Percentiles rank a stretch among this genome's conserved stretches.
phyloP scores from a whole-genome alignment of 1,284 basidiomycete species.

The Melanopsichium pennsylvanicum region DNA sequence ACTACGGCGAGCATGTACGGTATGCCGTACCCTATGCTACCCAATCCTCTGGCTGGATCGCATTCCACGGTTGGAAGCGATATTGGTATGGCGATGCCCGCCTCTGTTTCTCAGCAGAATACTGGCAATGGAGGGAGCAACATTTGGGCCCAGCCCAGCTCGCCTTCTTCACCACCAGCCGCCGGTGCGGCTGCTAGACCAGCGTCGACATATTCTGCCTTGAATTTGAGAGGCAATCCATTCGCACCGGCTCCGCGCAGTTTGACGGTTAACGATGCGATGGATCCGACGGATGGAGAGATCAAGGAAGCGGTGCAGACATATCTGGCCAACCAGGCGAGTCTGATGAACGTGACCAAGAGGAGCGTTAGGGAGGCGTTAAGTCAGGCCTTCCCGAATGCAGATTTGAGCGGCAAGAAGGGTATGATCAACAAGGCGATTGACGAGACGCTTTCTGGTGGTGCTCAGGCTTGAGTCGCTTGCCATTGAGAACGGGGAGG shows the following conservation, averaged over 20 bases:
- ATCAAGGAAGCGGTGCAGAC: constrained; percentile 51
- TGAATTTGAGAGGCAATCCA: constrained; percentile 46
- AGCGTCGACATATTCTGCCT: constrained; percentile 32
- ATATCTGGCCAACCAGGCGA: constrained; percentile 61
- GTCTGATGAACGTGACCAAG: constrained; percentile 63
- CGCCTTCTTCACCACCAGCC: background rate
- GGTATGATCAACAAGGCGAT: constrained; percentile 61
- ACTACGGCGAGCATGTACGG: constrained; percentile 49
- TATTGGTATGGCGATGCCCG: constrained; percentile 42
- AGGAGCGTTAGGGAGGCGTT: constrained; percentile 61
- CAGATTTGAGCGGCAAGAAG: constrained; percentile 52
- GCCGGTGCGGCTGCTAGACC: constrained; percentile 17
- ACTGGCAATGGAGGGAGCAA: constrained; percentile 47
- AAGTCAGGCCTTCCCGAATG: constrained; percentile 61
- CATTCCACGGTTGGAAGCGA: constrained; percentile 32
- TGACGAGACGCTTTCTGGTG: constrained; percentile 60
- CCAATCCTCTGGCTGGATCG: constrained; percentile 19
- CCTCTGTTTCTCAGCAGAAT: constrained; percentile 48
- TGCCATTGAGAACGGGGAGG: too few relatives aligned
- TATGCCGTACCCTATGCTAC: constrained; percentile 46
- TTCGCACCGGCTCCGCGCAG: constrained; percentile 23
- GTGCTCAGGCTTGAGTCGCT: constrained; percentile 37
- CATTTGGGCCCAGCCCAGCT: constrained; percentile 26
- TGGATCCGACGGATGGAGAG: constrained; percentile 56
- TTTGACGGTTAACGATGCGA: constrained; percentile 40